Conservation (phyloP, 2,329 filamentous ascomycete species). For the Penicillium sp. region DNA sequence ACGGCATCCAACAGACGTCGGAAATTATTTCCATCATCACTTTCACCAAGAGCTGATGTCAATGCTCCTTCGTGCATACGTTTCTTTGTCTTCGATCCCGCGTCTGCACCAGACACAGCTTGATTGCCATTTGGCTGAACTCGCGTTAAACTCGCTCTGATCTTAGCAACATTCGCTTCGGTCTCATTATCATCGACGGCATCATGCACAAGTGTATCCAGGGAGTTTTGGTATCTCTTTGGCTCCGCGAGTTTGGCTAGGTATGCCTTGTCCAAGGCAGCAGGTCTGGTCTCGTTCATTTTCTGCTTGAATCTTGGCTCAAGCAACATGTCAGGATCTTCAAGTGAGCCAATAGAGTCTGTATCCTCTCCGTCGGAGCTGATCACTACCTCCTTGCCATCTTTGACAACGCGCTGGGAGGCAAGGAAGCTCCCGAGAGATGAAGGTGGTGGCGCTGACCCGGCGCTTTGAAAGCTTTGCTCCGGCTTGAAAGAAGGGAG, state of each 20-base stretch:
- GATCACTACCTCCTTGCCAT: slow-evolving; percentile 53
- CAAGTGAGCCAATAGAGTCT: slow-evolving; percentile 53
- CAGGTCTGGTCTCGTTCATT: neutral
- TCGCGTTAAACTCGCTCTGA: slow-evolving; percentile 31
- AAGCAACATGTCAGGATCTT: slow-evolving; percentile 43
- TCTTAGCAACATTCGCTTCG: slow-evolving; percentile 48
- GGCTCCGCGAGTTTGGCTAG: slow-evolving; percentile 4
- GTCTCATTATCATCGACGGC: slow-evolving; percentile 57
- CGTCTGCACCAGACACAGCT: neutral
- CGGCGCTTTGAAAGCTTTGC: slow-evolving; percentile 20
- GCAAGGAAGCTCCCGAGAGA: slow-evolving; percentile 24
- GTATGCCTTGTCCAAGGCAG: neutral
- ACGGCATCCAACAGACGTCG: slow-evolving; percentile 55
- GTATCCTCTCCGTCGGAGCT: slow-evolving; percentile 69
- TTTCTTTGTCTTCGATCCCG: slow-evolving; percentile 5
- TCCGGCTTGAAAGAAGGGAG: slow-evolving; percentile 4
- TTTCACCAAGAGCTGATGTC: slow-evolving; percentile 40
- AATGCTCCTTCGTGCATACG: slow-evolving; percentile 39
- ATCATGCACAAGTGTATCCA: slow-evolving; percentile 59
- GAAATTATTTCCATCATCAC: slow-evolving; percentile 42
- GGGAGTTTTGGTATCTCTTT: slow-evolving; percentile 56
- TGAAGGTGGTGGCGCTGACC: slow-evolving; percentile 11
- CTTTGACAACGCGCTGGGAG: slow-evolving; percentile 54
- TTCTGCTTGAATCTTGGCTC: slow-evolving; percentile 29
- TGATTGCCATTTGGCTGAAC: neutral